phyloP scores from a whole-genome alignment of 345 rosid genomes.

The Salix exigua region DNA sequence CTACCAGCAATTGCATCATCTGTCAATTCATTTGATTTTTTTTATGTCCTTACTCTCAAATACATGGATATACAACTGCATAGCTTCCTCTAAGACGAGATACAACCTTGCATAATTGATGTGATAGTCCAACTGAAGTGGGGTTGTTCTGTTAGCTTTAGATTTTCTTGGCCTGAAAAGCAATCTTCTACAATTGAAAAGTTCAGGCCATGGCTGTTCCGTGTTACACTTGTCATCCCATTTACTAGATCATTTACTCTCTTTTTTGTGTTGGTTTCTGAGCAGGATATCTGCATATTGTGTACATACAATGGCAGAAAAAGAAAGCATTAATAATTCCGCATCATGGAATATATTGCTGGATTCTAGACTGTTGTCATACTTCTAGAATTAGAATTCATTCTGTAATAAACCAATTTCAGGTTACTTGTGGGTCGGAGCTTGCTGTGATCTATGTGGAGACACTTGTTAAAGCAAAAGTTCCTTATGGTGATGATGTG shows the following conservation, averaged over 20 bases:
- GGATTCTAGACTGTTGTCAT: background rate
- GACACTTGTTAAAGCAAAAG: constrained; percentile 66
- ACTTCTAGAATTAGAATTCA: background rate
- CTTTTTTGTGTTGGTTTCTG: background rate
- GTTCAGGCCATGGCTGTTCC: background rate
- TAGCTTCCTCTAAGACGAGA: background rate
- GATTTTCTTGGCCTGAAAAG: background rate
- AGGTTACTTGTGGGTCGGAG: constrained; percentile 92
- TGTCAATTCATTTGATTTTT: background rate
- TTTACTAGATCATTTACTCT: background rate
- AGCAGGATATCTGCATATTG: background rate
- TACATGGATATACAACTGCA: too few species aligned
- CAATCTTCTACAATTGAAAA: background rate
- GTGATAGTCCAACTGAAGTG: background rate
- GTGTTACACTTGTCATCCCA: background rate
- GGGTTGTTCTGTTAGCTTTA: background rate
- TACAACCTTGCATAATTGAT: background rate
- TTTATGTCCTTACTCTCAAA: background rate
- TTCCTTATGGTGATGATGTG: constrained; percentile 54
- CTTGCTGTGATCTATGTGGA: constrained; percentile 74
- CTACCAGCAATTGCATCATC: background rate
- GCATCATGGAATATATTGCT: background rate
- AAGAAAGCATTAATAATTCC: background rate
- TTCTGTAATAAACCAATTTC: constrained; percentile 20
- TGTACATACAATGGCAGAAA: background rate